A percentile compares a stretch with the other conserved stretches of the same genome.
These are phyloP conservation scores for Plantago coronopus DNA, from an alignment of 305 asterid species.

Conservation along the genomic window DNA sequence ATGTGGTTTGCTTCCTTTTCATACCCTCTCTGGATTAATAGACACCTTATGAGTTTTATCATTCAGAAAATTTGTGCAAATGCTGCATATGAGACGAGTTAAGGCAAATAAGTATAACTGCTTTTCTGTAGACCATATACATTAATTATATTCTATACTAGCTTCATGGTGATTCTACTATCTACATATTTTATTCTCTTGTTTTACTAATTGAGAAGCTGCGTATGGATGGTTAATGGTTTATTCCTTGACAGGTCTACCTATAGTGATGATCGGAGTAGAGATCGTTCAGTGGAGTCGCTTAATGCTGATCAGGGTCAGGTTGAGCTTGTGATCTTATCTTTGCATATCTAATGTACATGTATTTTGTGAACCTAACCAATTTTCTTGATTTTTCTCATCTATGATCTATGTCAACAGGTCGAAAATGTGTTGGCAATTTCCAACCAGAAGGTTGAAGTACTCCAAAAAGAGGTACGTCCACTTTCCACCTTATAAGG, in stretches of 20 bases:
- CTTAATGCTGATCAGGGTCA: conserved; percentile 38
- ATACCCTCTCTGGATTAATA: too few relatives aligned
- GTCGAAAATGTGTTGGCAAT: conserved; percentile 37
- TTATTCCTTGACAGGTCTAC: conserved; percentile 35
- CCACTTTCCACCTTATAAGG: conserved; percentile 2
- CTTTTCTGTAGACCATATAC: background rate
- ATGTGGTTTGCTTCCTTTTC: too few relatives aligned
- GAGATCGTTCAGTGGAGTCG: conserved; percentile 48
- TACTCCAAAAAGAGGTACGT: conserved; percentile 51
- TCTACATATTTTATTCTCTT: conserved; percentile 5
- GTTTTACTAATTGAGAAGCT: conserved; percentile 19
- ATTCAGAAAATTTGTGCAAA: background rate
- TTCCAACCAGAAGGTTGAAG: conserved; percentile 53
- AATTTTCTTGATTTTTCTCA: conserved; percentile 2
- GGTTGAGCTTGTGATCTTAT: conserved; percentile 33
- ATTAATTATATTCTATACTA: background rate
- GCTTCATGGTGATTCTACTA: background rate
- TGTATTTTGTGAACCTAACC: conserved; percentile 6
- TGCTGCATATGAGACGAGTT: background rate
- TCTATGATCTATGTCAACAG: conserved; percentile 32
- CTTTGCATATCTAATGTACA: background rate
- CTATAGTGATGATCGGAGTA: conserved; percentile 35
- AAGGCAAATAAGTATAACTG: too few relatives aligned
- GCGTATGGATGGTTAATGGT: conserved; percentile 13
- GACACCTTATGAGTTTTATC: too few relatives aligned